A percentile compares a stretch with the other conserved stretches of the same genome.
Conservation (phyloP, 2,329 filamentous ascomycete species). For the Biscogniauxia sp. region DNA sequence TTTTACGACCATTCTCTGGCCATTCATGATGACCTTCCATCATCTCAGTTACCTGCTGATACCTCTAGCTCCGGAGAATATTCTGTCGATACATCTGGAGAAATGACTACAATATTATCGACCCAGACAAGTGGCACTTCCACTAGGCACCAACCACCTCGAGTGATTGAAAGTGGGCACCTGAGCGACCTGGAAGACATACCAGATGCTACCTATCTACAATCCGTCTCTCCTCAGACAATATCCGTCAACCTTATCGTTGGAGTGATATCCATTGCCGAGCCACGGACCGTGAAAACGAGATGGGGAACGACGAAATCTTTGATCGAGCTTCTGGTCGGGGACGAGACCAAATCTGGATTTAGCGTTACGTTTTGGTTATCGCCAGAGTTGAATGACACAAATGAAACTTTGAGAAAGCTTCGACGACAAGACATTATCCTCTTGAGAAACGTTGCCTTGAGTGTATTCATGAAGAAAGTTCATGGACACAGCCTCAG, state of each 20-base stretch:
- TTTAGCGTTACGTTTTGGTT: conserved; percentile 89
- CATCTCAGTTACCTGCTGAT: conserved; percentile 52
- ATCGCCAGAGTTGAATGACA: conserved; percentile 29
- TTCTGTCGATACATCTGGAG: conserved; percentile 38
- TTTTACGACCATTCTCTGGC: conserved; percentile 80
- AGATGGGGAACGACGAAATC: conserved; percentile 60
- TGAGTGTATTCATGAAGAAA: conserved; percentile 70
- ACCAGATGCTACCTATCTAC: conserved; percentile 64
- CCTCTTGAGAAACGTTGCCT: conserved; percentile 73
- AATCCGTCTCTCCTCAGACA: conserved; percentile 71
- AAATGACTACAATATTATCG: conserved; percentile 31
- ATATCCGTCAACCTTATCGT: conserved; percentile 81
- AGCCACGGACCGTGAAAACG: conserved; percentile 66
- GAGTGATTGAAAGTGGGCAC: conserved; percentile 34
- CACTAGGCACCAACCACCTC: conserved; percentile 19
- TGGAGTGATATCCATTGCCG: conserved; percentile 70
- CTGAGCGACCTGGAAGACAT: conserved; percentile 67
- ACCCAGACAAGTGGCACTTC: conserved; percentile 24
- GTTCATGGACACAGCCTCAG: conserved; percentile 85
- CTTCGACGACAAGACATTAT: conserved; percentile 74
- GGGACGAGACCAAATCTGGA: conserved; percentile 78
- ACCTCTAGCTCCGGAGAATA: conserved; percentile 30
- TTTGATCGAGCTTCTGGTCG: conserved; percentile 75
- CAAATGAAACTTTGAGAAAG: conserved; percentile 24
- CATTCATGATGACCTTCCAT: conserved; percentile 63